Conservation (phyloP, 441 rosid genomes). For the Adansonia gregorii region DNA sequence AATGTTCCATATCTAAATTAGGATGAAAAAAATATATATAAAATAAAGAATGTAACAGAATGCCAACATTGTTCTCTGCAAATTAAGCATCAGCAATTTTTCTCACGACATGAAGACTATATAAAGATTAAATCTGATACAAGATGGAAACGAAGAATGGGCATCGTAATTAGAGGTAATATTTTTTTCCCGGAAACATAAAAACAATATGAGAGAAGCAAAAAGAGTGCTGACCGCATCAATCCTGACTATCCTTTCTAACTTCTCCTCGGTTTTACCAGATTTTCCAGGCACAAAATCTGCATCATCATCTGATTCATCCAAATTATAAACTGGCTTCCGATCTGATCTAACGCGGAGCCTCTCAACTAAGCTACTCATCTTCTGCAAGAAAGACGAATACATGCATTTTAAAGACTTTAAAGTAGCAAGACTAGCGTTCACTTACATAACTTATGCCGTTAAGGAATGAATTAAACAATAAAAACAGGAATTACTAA, state of each 20-base stretch:
- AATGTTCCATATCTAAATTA: background rate
- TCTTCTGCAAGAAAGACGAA: slow-evolving; percentile 51
- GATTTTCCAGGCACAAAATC: slow-evolving; percentile 62
- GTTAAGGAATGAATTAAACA: background rate
- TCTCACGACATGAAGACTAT: background rate
- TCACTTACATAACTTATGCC: background rate
- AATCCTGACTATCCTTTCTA: slow-evolving; percentile 76
- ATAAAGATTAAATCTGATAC: slow-evolving; percentile 1
- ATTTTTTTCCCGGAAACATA: background rate
- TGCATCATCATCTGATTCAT: slow-evolving; percentile 92
- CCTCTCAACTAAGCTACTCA: slow-evolving; percentile 99
- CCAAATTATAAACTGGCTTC: slow-evolving; percentile 80
- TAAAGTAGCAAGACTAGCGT: background rate
- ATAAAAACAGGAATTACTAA: slow-evolving; percentile 15
- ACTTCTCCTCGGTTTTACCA: slow-evolving; percentile 52
- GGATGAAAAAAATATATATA: background rate
- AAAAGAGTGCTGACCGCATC: slow-evolving; percentile 67
- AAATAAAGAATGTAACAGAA: background rate
- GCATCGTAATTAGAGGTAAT: slow-evolving; percentile 13
- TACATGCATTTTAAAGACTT: background rate
- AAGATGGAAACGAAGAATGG: slow-evolving; percentile 17
- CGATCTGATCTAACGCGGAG: slow-evolving; percentile 89
- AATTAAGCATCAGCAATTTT: slow-evolving; percentile 4
- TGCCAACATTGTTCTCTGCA: slow-evolving; percentile 12
- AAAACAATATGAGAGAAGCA: slow-evolving; percentile 29